Percentiles rank a stretch among this genome's conserved stretches.
phyloP scores from a whole-genome alignment of 192 early-diverging fungal species.

The Entomortierella lignicola region DNA sequence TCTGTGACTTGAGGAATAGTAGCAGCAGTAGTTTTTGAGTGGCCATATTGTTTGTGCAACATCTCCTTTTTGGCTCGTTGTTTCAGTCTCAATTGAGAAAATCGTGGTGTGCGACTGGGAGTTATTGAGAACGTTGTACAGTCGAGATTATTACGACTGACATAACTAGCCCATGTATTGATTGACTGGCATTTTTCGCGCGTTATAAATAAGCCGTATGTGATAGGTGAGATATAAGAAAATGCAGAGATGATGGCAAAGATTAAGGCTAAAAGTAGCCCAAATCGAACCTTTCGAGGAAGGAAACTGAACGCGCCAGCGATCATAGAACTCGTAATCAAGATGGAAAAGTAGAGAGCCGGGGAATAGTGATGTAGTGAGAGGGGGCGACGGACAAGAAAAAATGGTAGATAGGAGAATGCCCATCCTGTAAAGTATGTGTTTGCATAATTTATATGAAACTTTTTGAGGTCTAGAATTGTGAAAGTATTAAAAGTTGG shows the following conservation, averaged over 20 bases:
- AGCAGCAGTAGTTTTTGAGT: no score
- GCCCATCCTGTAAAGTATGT: slow-evolving; percentile 65
- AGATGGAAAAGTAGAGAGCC: slow-evolving; percentile 77
- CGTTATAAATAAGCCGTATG: background rate
- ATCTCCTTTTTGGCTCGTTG: no score
- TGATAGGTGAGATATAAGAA: background rate
- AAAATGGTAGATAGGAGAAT: slow-evolving; percentile 82
- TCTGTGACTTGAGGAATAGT: no score
- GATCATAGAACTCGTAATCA: slow-evolving; percentile 61
- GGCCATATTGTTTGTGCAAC: no score
- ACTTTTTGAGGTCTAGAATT: slow-evolving; percentile 31
- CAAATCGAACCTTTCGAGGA: background rate
- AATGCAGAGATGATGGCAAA: background rate
- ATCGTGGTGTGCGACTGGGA: background rate
- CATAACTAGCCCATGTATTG: background rate
- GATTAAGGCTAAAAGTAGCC: background rate
- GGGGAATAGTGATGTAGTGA: slow-evolving; percentile 90
- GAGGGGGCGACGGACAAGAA: slow-evolving; percentile 77
- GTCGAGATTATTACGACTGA: background rate
- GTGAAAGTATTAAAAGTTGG: no score
- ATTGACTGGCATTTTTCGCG: background rate
- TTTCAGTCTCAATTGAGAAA: no score
- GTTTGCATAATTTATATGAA: slow-evolving; percentile 48
- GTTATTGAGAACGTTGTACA: background rate
- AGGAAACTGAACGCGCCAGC: background rate